Evolutionary conservation across 176 grass and related monocot species (phyloP).

Genomic region (Oryza coarctata): DNA sequence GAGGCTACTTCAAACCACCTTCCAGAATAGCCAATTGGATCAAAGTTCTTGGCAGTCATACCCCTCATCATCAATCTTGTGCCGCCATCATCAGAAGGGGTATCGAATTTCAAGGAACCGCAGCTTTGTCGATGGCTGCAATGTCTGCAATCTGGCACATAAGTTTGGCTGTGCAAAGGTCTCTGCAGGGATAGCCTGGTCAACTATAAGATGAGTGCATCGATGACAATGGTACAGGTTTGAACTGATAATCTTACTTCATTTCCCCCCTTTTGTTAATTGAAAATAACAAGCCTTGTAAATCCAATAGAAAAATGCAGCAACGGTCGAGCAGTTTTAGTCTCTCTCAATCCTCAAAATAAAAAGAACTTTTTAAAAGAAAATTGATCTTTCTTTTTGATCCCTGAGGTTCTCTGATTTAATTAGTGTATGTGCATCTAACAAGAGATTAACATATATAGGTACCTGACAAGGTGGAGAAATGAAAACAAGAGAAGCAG

Average conservation of each 20-base stretch:
- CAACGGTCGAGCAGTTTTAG: not conserved
- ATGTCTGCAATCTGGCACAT: constrained; percentile 58
- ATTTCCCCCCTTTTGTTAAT: not conserved
- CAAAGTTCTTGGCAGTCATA: constrained; percentile 89
- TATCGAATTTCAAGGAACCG: constrained; percentile 47
- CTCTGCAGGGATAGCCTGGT: constrained; percentile 70
- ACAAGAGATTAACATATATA: not conserved
- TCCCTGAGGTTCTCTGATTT: not conserved
- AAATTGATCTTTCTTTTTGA: not conserved
- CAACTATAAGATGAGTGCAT: constrained; percentile 41
- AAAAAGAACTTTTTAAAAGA: not conserved
- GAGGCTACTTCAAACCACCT: constrained; percentile 99
- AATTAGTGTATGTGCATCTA: not conserved
- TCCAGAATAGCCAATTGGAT: constrained; percentile 87
- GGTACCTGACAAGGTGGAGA: constrained; percentile 62
- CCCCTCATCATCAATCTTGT: constrained; percentile 63
- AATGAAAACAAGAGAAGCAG: constrained; percentile 58
- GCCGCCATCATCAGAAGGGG: constrained; percentile 35
- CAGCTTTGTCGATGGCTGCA: constrained; percentile 33
- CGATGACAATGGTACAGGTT: not conserved
- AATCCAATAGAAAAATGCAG: not conserved
- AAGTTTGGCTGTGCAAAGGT: constrained; percentile 31
- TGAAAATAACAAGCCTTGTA: not conserved
- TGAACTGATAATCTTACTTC: not conserved
- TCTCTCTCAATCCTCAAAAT: not conserved